These are phyloP conservation scores for Chamaecyparis obtusa DNA, from an alignment of 75 land plant species.

Conservation along the genomic window DNA sequence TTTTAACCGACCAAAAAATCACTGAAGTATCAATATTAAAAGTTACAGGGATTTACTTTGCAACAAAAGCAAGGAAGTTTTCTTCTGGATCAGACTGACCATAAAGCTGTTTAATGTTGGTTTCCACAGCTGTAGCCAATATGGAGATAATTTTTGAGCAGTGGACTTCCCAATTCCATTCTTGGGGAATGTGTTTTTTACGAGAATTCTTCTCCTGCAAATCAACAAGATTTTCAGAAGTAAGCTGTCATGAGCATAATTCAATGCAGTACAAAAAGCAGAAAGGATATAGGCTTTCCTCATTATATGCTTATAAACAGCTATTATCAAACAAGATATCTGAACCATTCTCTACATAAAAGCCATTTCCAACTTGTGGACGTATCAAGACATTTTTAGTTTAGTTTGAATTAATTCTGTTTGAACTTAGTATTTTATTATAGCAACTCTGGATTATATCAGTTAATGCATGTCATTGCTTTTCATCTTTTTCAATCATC, in stretches of 20 bases:
- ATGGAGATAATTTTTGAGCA: conserved; percentile 59
- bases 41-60: conserved; percentile 55
- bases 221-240: background rate
- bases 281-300: background rate
- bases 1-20: background rate
- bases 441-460: background rate
- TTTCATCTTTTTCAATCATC: no score
- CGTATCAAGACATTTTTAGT: background rate
- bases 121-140: conserved; percentile 83
- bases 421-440: background rate
- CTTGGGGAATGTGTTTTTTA: conserved; percentile 53
- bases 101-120: conserved; percentile 76
- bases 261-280: background rate
- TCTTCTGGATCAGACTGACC: conserved; percentile 80
- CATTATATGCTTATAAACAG: background rate
- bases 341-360: background rate
- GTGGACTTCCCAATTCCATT: conserved; percentile 88
- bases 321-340: background rate
- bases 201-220: conserved; percentile 30
- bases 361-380: background rate
- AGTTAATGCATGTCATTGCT: no score
- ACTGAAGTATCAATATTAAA: background rate
- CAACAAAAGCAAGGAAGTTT: conserved; percentile 70
- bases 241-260: background rate
- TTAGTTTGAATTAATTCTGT: background rate